phyloP scores from a whole-genome alignment of 1,139 yeast genomes.

The Hemisphaericaspora subhashii region DNA sequence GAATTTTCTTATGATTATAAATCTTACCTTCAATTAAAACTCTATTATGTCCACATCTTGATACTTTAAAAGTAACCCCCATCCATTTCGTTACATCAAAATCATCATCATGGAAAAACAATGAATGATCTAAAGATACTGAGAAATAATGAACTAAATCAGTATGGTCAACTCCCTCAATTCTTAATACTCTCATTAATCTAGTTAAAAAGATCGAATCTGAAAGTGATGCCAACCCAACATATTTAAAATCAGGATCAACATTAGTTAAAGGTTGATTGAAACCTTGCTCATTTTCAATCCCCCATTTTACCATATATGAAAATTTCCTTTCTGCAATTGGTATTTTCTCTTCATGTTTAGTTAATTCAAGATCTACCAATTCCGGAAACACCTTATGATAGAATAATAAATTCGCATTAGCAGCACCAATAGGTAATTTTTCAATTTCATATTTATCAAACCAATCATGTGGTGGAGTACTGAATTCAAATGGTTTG shows the following conservation, averaged over 20 bases:
- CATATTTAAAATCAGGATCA: slow-evolving; percentile 42
- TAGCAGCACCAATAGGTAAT: slow-evolving; percentile 17
- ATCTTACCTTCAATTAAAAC: slow-evolving; percentile 60
- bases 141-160: slow-evolving; percentile 32
- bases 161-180: slow-evolving; percentile 20
- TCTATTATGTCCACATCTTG: slow-evolving; percentile 53
- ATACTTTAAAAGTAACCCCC: slow-evolving; percentile 47
- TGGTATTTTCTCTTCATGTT: slow-evolving; percentile 23
- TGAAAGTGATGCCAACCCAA: slow-evolving; percentile 60
- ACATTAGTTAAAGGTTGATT: slow-evolving; percentile 13
- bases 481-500: slow-evolving; percentile 36
- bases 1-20: slow-evolving; percentile 48
- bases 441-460: slow-evolving; percentile 18
- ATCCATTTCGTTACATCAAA: slow-evolving; percentile 55
- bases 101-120: slow-evolving; percentile 63
- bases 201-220: slow-evolving; percentile 59
- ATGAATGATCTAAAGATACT: slow-evolving; percentile 65
- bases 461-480: slow-evolving; percentile 31
- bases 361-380: slow-evolving; percentile 23
- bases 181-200: slow-evolving; percentile 26
- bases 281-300: slow-evolving; percentile 18
- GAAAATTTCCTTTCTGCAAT: slow-evolving; percentile 38
- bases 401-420: slow-evolving; percentile 19
- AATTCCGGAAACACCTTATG: slow-evolving; percentile 44
- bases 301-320: slow-evolving; percentile 45